Conservation (phyloP, 116 monocot genomes). For the Dioscorea cayenensis region DNA sequence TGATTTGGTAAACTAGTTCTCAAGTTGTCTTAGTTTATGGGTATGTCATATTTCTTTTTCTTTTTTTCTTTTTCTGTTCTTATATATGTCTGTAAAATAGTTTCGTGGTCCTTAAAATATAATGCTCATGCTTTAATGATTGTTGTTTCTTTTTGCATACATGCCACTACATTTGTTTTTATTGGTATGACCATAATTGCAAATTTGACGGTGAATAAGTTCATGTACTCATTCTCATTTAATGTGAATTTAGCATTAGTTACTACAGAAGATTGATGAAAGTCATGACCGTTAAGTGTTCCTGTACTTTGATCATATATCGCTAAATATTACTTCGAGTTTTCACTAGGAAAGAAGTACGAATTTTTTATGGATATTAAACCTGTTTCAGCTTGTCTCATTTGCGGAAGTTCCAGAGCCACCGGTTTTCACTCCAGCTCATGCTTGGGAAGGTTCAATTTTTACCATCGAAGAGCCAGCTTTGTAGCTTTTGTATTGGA, state of each 20-base stretch:
- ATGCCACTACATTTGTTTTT: too few species aligned
- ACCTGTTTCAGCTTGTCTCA: constrained; percentile 60
- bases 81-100: too few species aligned
- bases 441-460: constrained; percentile 45
- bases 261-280: too few species aligned
- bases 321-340: background rate
- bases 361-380: background rate
- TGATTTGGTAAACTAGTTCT: too few species aligned
- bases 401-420: constrained; percentile 62
- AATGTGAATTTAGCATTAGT: too few species aligned
- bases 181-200: too few species aligned
- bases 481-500: background rate
- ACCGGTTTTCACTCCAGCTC: constrained; percentile 59
- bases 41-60: too few species aligned
- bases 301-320: background rate
- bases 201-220: too few species aligned
- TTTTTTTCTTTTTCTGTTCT: too few species aligned
- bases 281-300: too few species aligned
- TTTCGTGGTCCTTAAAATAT: background rate
- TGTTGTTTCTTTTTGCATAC: background rate
- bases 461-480: background rate
- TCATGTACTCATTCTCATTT: too few species aligned
- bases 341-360: background rate
- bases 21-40: too few species aligned
- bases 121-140: background rate